These are phyloP conservation scores for Boehmeria nivea DNA, from an alignment of 306 rosid genomes.

Conservation along the genomic window DNA sequence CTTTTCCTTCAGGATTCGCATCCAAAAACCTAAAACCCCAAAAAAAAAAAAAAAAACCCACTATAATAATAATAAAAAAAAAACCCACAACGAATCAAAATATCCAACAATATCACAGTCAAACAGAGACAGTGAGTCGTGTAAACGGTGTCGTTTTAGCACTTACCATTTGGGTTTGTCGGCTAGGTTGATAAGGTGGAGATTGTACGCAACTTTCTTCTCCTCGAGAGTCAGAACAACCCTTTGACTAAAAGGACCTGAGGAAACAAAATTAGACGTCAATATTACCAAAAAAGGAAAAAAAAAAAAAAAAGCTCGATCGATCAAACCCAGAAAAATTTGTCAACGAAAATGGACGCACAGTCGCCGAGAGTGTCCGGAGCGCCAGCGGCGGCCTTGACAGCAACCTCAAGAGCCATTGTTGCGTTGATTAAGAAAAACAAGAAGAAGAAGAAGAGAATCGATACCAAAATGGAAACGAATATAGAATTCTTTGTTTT, in stretches of 20 bases:
- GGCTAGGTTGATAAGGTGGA: conserved; percentile 46
- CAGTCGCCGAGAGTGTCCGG: conserved; percentile 74
- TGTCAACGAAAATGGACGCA: conserved; percentile 16
- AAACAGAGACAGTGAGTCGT: too few relatives aligned
- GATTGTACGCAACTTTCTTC: conserved; percentile 54
- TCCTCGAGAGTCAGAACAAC: conserved; percentile 76
- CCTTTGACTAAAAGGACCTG: conserved; percentile 86
- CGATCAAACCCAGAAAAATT: neutral
- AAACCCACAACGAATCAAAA: neutral
- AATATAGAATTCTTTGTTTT: too few relatives aligned
- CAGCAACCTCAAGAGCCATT: conserved; percentile 62
- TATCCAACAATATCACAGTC: too few relatives aligned
- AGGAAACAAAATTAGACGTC: neutral
- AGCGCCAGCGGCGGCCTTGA: conserved; percentile 63
- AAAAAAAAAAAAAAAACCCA: conserved; percentile 16
- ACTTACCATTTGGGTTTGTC: conserved; percentile 73
- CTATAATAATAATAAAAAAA: neutral
- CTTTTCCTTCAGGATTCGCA: conserved; percentile 81
- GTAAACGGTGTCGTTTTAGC: neutral
- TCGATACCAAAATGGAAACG: too few relatives aligned
- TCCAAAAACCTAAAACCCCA: conserved; percentile 51
- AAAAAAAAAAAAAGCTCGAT: neutral
- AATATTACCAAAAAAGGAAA: neutral
- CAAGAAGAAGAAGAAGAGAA: neutral
- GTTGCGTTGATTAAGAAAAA: conserved; percentile 7